These are phyloP conservation scores for Aspergillus udagawae DNA, from an alignment of 2,329 filamentous ascomycete genomes.

Conservation along the genomic window DNA sequence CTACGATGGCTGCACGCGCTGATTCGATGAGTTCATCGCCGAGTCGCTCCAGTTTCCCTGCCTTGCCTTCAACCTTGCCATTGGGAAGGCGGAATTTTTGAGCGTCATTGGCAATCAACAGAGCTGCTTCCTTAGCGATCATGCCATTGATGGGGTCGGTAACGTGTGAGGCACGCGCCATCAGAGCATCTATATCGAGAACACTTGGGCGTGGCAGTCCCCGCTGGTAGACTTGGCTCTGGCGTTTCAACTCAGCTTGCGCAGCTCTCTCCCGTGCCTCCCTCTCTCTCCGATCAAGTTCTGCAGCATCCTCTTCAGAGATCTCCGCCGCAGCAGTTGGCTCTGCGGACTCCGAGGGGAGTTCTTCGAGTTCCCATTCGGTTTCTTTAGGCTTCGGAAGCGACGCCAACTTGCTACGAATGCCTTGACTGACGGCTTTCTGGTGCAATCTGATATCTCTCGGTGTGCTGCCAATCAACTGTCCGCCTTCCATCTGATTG, in stretches of 20 bases:
- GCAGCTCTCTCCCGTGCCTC: constrained; percentile 60
- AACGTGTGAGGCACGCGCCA: constrained; percentile 59
- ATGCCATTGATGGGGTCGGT: constrained; percentile 62
- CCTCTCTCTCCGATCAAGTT: constrained; percentile 68
- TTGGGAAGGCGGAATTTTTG: constrained; percentile 67
- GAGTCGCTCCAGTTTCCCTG: constrained; percentile 59
- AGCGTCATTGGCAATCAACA: constrained; percentile 79
- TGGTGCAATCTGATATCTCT: constrained; percentile 71
- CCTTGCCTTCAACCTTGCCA: constrained; percentile 59
- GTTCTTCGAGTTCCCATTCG: constrained; percentile 83
- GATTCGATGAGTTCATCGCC: constrained; percentile 69
- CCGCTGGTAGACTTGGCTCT: constrained; percentile 88
- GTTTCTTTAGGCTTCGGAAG: constrained; percentile 89
- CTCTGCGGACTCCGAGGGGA: constrained; percentile 78
- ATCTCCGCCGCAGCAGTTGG: constrained; percentile 46
- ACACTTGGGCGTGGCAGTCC: constrained; percentile 71
- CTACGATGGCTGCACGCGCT: constrained; percentile 71
- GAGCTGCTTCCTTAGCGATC: constrained; percentile 72
- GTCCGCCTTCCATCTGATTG: constrained; percentile 66
- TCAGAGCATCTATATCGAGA: constrained; percentile 66
- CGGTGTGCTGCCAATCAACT: constrained; percentile 69
- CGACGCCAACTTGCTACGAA: constrained; percentile 64
- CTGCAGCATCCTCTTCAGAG: constrained; percentile 65
- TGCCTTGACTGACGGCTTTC: constrained; percentile 61
- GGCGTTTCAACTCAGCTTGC: constrained; percentile 68